Conservation (phyloP, 2,329 filamentous ascomycete species). For the Chrysoporthe puriensis region DNA sequence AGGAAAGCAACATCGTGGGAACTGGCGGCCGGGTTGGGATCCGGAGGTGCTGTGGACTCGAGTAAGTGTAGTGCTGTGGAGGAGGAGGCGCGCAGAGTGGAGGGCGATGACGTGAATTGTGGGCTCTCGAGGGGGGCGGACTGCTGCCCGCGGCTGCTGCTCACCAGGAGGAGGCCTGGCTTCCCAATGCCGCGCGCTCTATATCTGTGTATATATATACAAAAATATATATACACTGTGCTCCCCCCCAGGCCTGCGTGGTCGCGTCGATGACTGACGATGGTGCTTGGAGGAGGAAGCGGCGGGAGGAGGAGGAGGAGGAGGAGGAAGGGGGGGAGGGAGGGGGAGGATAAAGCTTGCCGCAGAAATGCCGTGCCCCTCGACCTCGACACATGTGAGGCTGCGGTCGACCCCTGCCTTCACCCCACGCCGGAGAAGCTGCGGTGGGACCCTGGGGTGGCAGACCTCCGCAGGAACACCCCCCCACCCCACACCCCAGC, state of each 20-base stretch:
- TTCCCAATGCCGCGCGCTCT: not conserved
- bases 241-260: not conserved
- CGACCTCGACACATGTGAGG: too few species aligned
- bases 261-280: not conserved
- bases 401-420: not conserved
- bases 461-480: conserved; percentile 9
- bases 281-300: not conserved
- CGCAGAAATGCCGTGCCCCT: not conserved
- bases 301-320: not conserved
- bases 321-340: too few species aligned
- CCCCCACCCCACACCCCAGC: not conserved
- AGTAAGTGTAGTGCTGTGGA: conserved; percentile 2
- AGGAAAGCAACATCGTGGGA: conserved; percentile 5
- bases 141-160: conserved; percentile 1
- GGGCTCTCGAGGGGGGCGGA: not conserved
- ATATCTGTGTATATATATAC: too few species aligned
- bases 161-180: not conserved
- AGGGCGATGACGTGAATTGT: conserved; percentile 18
- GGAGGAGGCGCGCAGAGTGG: conserved; percentile 4
- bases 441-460: conserved; percentile 1
- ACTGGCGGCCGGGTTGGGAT: not conserved
- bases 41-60: conserved; percentile 2
- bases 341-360: not conserved
- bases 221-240: not conserved
- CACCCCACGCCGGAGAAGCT: not conserved